phyloP scores from a whole-genome alignment of 176 grass and related monocot genomes.

The Avena insularis region DNA sequence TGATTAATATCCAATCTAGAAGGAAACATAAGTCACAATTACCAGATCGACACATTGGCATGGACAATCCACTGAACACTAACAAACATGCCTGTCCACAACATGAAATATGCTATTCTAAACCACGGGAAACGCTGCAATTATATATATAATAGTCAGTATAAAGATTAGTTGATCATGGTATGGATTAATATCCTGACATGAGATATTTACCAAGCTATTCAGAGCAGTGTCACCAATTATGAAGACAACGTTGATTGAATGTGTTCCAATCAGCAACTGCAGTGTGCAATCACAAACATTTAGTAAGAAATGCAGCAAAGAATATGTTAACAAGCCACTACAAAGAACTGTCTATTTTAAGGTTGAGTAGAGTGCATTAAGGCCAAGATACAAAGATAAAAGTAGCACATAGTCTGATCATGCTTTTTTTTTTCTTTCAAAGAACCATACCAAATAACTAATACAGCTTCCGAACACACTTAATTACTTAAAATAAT shows the following conservation, averaged over 20 bases:
- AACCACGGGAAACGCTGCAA: constrained; percentile 81
- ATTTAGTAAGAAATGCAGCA: neutral
- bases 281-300: constrained; percentile 41
- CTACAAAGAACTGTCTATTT: neutral
- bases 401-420: neutral
- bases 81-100: constrained; percentile 77
- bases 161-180: neutral
- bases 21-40: constrained; percentile 29
- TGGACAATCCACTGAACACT: constrained; percentile 82
- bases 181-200: neutral
- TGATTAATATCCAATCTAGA: constrained; percentile 19
- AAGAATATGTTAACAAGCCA: constrained; percentile 13
- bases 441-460: neutral
- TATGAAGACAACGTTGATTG: constrained; percentile 79
- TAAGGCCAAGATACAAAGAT: neutral
- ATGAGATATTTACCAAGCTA: constrained; percentile 67
- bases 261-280: constrained; percentile 82
- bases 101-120: constrained; percentile 78
- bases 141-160: constrained; percentile 34
- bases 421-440: neutral
- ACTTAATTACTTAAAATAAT: neutral
- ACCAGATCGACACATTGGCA: constrained; percentile 64
- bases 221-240: constrained; percentile 78
- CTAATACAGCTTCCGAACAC: neutral
- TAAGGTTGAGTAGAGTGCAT: neutral